Conservation (phyloP, 345 rosid genomes). For the Bruguiera gymnorhiza region DNA sequence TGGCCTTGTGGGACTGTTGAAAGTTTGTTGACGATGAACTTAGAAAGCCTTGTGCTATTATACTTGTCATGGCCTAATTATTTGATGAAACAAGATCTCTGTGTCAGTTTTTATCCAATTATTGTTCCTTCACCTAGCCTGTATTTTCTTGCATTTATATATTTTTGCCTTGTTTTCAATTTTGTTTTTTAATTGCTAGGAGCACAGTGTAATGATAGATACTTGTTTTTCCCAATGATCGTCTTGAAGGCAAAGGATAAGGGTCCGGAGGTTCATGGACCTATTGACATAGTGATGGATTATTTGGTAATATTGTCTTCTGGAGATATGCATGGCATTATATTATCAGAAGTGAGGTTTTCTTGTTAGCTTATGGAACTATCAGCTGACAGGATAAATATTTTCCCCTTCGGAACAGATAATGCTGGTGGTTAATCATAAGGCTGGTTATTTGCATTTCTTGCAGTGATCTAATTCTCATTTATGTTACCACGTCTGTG, state of each 20-base stretch:
- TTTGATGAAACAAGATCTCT: no score
- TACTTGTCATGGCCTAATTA: no score
- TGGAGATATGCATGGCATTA: constrained; percentile 18
- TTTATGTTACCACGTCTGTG: constrained; percentile 31
- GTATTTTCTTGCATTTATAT: no score
- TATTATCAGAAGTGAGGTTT: constrained; percentile 35
- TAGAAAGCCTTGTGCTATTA: no score
- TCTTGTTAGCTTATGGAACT: constrained; percentile 24
- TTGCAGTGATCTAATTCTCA: constrained; percentile 9
- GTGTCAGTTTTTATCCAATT: no score
- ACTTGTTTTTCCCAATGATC: no score
- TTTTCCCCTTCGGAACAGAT: constrained; percentile 32
- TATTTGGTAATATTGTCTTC: constrained; percentile 5
- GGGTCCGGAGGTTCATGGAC: constrained; percentile 5
- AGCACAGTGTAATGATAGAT: no score
- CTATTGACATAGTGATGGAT: constrained; percentile 10
- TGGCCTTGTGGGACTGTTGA: no score
- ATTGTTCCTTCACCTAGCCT: no score
- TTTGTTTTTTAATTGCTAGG: no score
- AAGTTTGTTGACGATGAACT: no score
- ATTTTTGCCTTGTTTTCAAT: no score
- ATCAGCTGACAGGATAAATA: constrained; percentile 30
- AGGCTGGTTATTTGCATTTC: constrained; percentile 9
- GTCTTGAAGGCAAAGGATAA: neutral
- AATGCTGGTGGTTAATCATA: constrained; percentile 15